Percentiles rank a stretch among this genome's conserved stretches.
phyloP scores from a whole-genome alignment of 139 green algal genomes.

The Diplosphaera chodatii region DNA sequence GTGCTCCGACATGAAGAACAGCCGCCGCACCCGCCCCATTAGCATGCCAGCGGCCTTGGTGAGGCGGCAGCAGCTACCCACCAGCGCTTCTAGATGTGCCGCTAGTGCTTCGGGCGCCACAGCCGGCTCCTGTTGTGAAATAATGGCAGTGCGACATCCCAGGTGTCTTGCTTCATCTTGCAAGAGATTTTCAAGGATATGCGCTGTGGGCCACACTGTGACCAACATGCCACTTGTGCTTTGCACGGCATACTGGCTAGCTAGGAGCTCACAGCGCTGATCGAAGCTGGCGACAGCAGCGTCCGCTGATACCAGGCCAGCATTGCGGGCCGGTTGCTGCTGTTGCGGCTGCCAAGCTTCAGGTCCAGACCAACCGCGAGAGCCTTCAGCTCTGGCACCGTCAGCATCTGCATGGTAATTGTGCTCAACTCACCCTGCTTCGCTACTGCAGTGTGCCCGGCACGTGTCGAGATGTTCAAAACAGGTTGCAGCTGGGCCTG shows the following conservation, averaged over 20 bases:
- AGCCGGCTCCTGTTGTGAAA: background rate
- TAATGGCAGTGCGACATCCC: no score
- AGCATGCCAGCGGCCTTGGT: background rate
- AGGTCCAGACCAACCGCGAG: constrained; percentile 6
- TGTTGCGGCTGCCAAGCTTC: background rate
- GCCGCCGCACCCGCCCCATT: constrained; percentile 51
- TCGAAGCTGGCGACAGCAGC: background rate
- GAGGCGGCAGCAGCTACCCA: constrained; percentile 12
- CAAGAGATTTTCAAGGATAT: no score
- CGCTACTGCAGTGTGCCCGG: no score
- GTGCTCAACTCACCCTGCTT: no score
- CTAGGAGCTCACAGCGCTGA: background rate
- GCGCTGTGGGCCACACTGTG: no score
- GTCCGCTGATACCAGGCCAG: background rate
- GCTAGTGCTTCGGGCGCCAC: background rate
- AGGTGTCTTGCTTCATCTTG: no score
- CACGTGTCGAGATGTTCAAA: no score
- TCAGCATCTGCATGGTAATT: background rate
- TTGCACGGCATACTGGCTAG: no score
- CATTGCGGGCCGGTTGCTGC: background rate
- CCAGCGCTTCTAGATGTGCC: background rate
- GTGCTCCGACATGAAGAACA: constrained; percentile 73
- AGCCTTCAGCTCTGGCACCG: constrained; percentile 26
- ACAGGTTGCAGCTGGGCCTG: no score
- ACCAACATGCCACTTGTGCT: no score